Evolutionary conservation across 306 rosid species (phyloP), one percentile per base, ranked within the genome.

Genomic region (Prunus armeniaca): DNA sequence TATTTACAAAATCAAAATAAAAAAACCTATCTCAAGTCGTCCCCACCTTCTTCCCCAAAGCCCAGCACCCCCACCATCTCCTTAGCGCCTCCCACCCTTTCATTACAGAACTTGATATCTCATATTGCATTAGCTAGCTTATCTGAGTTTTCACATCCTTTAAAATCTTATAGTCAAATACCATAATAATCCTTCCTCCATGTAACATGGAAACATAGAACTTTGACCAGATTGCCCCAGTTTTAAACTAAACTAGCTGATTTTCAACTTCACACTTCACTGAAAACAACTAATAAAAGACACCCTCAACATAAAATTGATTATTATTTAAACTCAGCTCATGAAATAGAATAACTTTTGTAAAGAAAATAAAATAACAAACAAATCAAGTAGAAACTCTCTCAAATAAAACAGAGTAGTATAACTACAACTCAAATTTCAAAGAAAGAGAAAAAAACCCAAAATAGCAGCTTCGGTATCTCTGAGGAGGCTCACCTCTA

Each of bases 401-500:
- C n/a, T 71, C 22, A 73, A 57, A 14, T n/a, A 71, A 22, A 45
- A 19, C 19, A 69, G 15, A 45, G 30, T 22, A 58, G 65, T 50
- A 19, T 2, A 79, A 45, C 61, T 30, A 22, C 41, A 12, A 19
- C 17, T 55, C 46, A 30, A 69, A 17, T 30, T 71, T 15, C 30
- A 68, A 25, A 20, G 9, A 13, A 63, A 38, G 14, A 73, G 30
- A 74, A 10, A 25, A 25, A 76, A 55, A 50, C 49, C 19, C 41
- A 14, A 61, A 78, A 43, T 1, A 38, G 30, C 45, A 11, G 65
- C 32, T 67, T 57, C 17, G 30, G 60, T 12, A 56, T 28, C 46
- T 68, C 52, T 30, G 20, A 47, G 11, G 45, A 55, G 60, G 60
- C 69, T 55, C 64, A 85, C 93, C 90, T 64, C 68, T 49, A 67